Evolutionary conservation across 306 rosid genomes (phyloP).

Genomic region (Sicyos baderoa): DNA sequence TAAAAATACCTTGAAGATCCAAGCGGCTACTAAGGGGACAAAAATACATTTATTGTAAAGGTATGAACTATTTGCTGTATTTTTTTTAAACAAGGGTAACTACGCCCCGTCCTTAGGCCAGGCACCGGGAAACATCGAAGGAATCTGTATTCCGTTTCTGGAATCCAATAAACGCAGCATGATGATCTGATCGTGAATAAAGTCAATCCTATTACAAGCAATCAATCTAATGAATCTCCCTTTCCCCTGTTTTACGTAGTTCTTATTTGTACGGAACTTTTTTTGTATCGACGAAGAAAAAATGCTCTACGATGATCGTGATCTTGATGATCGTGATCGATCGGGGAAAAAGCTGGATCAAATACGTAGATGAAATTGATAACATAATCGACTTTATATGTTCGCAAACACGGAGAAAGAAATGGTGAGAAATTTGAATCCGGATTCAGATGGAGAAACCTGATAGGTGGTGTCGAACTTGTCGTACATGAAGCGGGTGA

Average conservation of each 20-base stretch:
- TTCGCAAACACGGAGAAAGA: too few species aligned
- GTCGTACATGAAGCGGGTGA: slow-evolving; percentile 97
- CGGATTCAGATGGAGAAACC: slow-evolving; percentile 31
- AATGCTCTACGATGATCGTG: too few species aligned
- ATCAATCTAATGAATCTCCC: background rate
- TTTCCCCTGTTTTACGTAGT: too few species aligned
- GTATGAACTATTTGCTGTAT: background rate
- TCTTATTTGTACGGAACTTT: too few species aligned
- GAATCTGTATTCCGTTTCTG: too few species aligned
- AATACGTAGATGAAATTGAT: background rate
- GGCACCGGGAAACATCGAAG: too few species aligned
- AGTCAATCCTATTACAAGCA: background rate
- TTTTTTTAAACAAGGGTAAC: too few species aligned
- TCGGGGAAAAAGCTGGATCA: background rate
- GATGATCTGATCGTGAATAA: background rate
- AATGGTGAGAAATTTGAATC: background rate
- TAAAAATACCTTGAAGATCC: too few species aligned
- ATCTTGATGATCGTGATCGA: background rate
- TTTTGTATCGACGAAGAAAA: slow-evolving; percentile 2
- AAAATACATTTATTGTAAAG: background rate
- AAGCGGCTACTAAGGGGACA: too few species aligned
- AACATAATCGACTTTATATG: background rate
- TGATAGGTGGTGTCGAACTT: slow-evolving; percentile 89
- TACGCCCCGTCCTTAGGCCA: too few species aligned
- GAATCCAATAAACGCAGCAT: background rate